Evolutionary conservation across 805 yeast genomes (phyloP).

Genomic region (Cyberlindnera petersonii): DNA sequence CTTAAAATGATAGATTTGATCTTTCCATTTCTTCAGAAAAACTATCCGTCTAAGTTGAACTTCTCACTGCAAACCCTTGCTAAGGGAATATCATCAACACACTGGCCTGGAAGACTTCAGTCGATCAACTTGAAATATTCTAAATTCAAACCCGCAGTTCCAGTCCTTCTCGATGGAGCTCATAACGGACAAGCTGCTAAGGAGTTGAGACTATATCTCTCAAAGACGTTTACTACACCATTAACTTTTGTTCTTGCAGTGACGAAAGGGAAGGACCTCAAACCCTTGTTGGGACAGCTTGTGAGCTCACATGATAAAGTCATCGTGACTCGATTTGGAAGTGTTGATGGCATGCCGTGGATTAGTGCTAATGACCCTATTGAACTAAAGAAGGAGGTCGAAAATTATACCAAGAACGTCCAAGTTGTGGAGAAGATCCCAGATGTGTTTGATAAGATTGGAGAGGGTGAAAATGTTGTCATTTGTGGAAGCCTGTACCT

Average conservation of each 20-base stretch:
- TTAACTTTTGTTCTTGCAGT: conserved; percentile 64
- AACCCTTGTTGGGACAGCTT: conserved; percentile 47
- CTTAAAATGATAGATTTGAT: conserved; percentile 46
- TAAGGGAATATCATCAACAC: conserved; percentile 50
- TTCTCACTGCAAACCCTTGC: conserved; percentile 36
- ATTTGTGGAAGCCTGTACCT: conserved; percentile 72
- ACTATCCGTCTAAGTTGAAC: conserved; percentile 21
- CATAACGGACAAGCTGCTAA: conserved; percentile 84
- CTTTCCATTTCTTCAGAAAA: conserved; percentile 23
- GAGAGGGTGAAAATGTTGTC: conserved; percentile 32
- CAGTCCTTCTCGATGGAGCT: conserved; percentile 79
- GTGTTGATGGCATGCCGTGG: conserved; percentile 95
- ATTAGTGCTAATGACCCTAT: conserved; percentile 44
- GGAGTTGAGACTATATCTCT: conserved; percentile 42
- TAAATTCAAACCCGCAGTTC: conserved; percentile 23
- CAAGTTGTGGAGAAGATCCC: conserved; percentile 24
- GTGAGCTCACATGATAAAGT: conserved; percentile 51
- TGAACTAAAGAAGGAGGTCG: conserved; percentile 23
- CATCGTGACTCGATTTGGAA: conserved; percentile 57
- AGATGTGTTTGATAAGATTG: conserved; percentile 28
- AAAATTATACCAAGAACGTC: conserved; percentile 30
- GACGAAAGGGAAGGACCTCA: conserved; percentile 66
- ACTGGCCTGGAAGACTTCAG: conserved; percentile 91
- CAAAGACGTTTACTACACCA: conserved; percentile 43
- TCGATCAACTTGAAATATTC: conserved; percentile 30